Evolutionary conservation across 306 rosid genomes (phyloP), one percentile per base, ranked within the genome.

Genomic region (Astragalus membranaceus): DNA sequence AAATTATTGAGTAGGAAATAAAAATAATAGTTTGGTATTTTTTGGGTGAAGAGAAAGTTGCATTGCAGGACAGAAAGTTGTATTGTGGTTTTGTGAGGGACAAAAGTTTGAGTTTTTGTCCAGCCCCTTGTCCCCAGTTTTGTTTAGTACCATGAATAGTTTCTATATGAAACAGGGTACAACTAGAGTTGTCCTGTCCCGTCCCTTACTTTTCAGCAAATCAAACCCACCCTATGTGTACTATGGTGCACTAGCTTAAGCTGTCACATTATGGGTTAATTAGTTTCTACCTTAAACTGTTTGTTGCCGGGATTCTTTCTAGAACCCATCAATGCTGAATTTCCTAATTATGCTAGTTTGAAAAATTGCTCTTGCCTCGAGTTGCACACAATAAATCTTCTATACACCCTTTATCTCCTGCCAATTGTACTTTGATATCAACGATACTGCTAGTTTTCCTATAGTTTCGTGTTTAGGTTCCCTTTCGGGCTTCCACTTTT

Each of bases 371-470:
- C 55, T 11, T 33, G 33, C 57, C 73, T 64, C 64, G 55, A 20
- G 26, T 13, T 62, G 39, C 55, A 43, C 14, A 61, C 2, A 35
- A 10, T 43, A 49, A 64, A 63, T 63, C 35, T 64, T 63, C 13
- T 4, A 15, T 52, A 7, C 20, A 41, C 51, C 10, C 4, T 4
- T 67, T 67, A 36, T 57, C 20, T 64, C 41, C 67, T 12, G 32
- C 42, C 47, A 5, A 62, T 16, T 42, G 3, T 67, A 66, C 11
- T 48, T 66, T 66, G 30, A 50, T 57, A 42, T 53, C 36, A 54
- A 74, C 55, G 66, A 48, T 60, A 36, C 62, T 72, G 59, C 15
- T 37, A 67, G 78, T 64, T 49, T 30, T 39, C 23, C 23, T 20
- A 20, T 20, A 16, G 6, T 75, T 5, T 30, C 26, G 36, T 13